A percentile compares a stretch with the other conserved stretches of the same genome.
These are phyloP conservation scores for Vigna hirtella DNA, from an alignment of 306 rosid genomes.

Conservation along the genomic window DNA sequence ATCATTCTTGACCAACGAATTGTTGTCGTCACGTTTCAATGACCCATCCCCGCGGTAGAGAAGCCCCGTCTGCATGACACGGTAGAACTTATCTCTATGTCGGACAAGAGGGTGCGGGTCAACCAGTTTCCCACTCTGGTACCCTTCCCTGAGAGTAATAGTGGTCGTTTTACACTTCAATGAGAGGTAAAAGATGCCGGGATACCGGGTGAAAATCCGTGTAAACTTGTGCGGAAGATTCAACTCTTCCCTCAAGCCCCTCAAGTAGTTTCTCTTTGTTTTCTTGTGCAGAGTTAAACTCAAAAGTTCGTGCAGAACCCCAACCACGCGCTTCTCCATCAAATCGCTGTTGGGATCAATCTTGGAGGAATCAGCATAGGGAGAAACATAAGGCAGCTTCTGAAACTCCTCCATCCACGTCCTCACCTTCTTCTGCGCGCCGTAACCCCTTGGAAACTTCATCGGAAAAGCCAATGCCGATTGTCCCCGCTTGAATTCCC, in stretches of 20 bases:
- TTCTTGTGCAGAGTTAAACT: slow-evolving; percentile 87
- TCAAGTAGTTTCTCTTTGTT: slow-evolving; percentile 85
- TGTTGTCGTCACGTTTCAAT: slow-evolving; percentile 43
- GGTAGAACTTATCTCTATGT: slow-evolving; percentile 74
- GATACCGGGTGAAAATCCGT: slow-evolving; percentile 82
- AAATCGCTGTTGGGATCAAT: slow-evolving; percentile 87
- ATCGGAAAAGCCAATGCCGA: slow-evolving; percentile 70
- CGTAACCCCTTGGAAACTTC: slow-evolving; percentile 92
- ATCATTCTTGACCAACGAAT: slow-evolving; percentile 28
- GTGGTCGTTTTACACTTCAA: slow-evolving; percentile 93
- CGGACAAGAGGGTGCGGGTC: slow-evolving; percentile 77
- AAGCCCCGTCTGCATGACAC: slow-evolving; percentile 88
- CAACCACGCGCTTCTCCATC: slow-evolving; percentile 95
- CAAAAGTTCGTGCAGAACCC: slow-evolving; percentile 85
- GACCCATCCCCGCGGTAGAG: slow-evolving; percentile 71
- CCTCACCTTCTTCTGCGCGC: slow-evolving; percentile 79
- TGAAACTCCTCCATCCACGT: slow-evolving; percentile 96
- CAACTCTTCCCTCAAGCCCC: slow-evolving; percentile 84
- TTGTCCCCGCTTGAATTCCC: slow-evolving; percentile 77
- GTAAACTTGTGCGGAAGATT: slow-evolving; percentile 92
- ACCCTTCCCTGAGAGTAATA: slow-evolving; percentile 78
- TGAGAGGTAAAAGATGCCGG: slow-evolving; percentile 84
- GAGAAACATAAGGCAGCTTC: slow-evolving; percentile 84
- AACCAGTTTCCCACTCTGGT: slow-evolving; percentile 75
- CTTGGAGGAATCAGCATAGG: slow-evolving; percentile 65